Base-by-base conservation (phyloP, 441 rosid species). In the Hura crepitans region DNA sequence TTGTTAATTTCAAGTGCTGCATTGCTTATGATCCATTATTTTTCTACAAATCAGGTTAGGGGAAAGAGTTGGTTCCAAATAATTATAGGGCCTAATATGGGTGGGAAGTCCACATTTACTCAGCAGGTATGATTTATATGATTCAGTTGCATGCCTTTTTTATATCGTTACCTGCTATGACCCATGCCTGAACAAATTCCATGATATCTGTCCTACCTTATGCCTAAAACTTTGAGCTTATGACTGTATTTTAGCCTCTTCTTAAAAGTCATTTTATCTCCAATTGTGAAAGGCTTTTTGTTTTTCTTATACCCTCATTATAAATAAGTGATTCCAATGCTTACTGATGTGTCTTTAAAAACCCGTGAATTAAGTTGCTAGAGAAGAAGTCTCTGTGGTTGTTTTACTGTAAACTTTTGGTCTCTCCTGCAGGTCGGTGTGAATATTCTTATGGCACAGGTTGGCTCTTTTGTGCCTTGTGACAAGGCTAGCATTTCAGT, bases 1-100 rank as follows among this genome's bases (percentile, higher is more conserved):
- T 72, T 76, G 57, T 72, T 74, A 72, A 73, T 49, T n/a, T n/a
- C n/a, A n/a, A 60, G 59, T 65, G 71, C 68, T 54, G n/a, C 45
- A 47, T 64, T 68, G 28, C 57, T 81, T 72, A 53, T 62, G 46
- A 62, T 71, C n/a, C n/a, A n/a, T 65, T n/a, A n/a, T n/a, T n/a
- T n/a, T n/a, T n/a, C n/a, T 39, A 25, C 71, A 58, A 74, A 76
- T 69, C 92, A 96, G 99, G 78, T 86, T 70, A 85, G 98, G 71
- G 96, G 87, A 57, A 81, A 85, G 81, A 93, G 97, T 78, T 96
- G 99, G 98, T 96, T 92, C 80, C 99, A 93, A 79, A 96, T 96
- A 77, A 85, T 96, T 74, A 96, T 97, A 23, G 99, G 99, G 73
- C 98, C 99, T 70, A 96, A 96, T 81, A 96, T 96, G 99, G 99